Evolutionary conservation across 108 stramenopile genomes (phyloP), one percentile per base, ranked within the genome.

Genomic region (Pseudonitzschia multistriata): DNA sequence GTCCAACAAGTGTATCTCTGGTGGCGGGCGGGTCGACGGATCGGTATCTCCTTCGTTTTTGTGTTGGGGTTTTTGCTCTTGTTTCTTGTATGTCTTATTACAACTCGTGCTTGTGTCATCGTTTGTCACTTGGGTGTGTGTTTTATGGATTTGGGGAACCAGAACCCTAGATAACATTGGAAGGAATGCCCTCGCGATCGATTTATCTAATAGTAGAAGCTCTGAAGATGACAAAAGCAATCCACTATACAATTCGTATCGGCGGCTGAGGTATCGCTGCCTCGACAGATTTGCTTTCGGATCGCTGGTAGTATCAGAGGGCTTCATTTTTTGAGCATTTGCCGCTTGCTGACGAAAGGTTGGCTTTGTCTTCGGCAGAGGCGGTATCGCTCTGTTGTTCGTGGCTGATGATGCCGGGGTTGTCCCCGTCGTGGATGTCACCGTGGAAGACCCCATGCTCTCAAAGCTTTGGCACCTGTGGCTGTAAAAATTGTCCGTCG

Each of bases 101-200:
- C 22, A n/a, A n/a, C n/a, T n/a, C n/a, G n/a, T n/a, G n/a, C n/a
- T n/a, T n/a, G n/a, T 24, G 52, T 53, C 30, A 14, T 48, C 55
- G 70, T 40, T 5, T 8, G 53, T 66, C 24, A 36, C 19, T 5
- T 29, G 14, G 28, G n/a, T 29, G 15, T 30, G 30, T 10, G 56
- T 30, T 30, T 65, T 22, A 5, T 42, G 57, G 24, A 24, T 70
- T 22, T 45, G 67, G 3, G 85, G 85, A 13, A 74, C 74, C 53
- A 85, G 62, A 11, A 87, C 72, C 60, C 74, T 72, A 7, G 86
- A 75, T 52, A 93, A 67, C 82, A 93, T 88, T 30, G 87, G 88
- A 25, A 89, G 36, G 76, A 90, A 90, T 3, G 85, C 92, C 65
- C 81, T 79, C 28, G 84, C 87, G 45, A 85, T 78, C 45, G 79